A percentile compares a stretch with the other conserved stretches of the same genome.
phyloP scores from a whole-genome alignment of 2,329 filamentous ascomycete genomes.

The Aspergillus oerlinghausenensis region DNA sequence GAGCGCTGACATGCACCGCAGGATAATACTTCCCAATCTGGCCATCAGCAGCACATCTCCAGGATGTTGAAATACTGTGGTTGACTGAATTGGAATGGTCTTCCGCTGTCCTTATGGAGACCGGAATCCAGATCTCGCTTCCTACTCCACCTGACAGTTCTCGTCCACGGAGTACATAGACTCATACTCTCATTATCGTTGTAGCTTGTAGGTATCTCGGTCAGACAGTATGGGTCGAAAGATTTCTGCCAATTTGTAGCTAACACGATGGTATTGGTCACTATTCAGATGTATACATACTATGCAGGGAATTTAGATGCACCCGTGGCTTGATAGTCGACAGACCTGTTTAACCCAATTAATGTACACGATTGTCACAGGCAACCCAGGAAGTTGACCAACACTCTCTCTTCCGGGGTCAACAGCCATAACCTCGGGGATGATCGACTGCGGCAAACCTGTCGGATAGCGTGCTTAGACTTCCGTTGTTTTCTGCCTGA shows the following conservation, averaged over 20 bases:
- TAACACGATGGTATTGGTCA: too few species aligned
- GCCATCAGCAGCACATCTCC: background rate
- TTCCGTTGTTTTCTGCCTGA: background rate
- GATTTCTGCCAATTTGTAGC: background rate
- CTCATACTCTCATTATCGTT: background rate
- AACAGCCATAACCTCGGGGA: slow-evolving; percentile 15
- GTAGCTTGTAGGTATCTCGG: background rate
- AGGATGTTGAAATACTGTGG: background rate
- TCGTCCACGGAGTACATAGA: background rate
- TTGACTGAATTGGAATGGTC: background rate
- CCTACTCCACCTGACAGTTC: background rate
- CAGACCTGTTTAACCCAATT: background rate
- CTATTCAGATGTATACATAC: background rate
- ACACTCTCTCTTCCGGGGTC: background rate
- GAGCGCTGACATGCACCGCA: background rate
- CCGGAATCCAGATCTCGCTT: background rate
- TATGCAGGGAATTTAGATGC: background rate
- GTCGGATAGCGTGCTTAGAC: slow-evolving; percentile 21
- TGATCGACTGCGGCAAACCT: slow-evolving; percentile 4
- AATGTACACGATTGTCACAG: background rate
- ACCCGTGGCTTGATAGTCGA: background rate
- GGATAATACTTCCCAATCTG: background rate
- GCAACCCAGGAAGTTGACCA: background rate
- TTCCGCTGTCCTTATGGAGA: background rate
- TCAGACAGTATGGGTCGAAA: background rate